Percentiles rank a stretch among this genome's conserved stretches.
phyloP scores from a whole-genome alignment of 192 early-diverging fungal genomes.

The Entomortierella parvispora region DNA sequence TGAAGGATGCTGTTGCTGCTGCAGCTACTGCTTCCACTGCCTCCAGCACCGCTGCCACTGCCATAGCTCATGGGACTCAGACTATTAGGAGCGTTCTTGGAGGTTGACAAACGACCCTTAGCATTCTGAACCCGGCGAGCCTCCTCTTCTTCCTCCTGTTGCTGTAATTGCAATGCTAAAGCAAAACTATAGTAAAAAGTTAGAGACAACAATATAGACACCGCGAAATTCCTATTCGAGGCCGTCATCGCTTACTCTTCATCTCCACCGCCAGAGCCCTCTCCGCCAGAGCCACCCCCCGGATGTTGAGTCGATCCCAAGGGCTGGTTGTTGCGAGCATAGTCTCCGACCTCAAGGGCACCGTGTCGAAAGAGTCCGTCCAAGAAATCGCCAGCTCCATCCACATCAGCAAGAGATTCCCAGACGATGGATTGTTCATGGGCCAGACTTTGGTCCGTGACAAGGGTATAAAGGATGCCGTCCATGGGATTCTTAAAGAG shows the following conservation, averaged over 20 bases:
- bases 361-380: conserved; percentile 63
- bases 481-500: conserved; percentile 67
- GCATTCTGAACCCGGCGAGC: conserved; percentile 22
- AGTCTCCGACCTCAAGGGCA: conserved; percentile 47
- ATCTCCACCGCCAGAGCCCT: conserved; percentile 35
- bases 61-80: not conserved
- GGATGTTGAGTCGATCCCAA: conserved; percentile 19
- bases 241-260: conserved; percentile 46
- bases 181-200: conserved; percentile 46
- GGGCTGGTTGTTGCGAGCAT: conserved; percentile 51
- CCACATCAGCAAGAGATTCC: conserved; percentile 76
- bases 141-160: conserved; percentile 55
- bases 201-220: not conserved
- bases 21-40: not conserved
- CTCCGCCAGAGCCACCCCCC: too few relatives aligned
- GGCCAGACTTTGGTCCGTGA: conserved; percentile 77
- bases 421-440: conserved; percentile 73
- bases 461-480: conserved; percentile 67
- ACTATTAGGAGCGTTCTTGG: not conserved
- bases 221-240: not conserved
- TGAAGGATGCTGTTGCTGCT: not conserved
- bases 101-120: conserved; percentile 18
- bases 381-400: conserved; percentile 66
- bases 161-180: conserved; percentile 51
- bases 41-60: not conserved